Base-by-base conservation (phyloP, 1,284 basidiomycete genomes). In the Ustilago sp. region DNA sequence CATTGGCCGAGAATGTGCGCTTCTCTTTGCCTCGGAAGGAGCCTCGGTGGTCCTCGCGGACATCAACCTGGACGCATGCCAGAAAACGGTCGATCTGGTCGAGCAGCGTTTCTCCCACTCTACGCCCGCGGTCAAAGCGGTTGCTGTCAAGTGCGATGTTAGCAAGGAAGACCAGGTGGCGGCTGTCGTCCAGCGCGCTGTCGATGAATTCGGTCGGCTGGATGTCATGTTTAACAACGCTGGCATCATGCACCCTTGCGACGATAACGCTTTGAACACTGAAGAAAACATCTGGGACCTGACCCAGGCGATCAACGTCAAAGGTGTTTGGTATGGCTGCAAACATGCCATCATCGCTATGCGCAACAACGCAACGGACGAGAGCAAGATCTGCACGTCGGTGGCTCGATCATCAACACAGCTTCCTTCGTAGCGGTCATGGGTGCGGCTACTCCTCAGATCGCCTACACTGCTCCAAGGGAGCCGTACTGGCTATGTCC, bases 301-400 rank as follows among this genome's bases (percentile, higher is more conserved):
- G 32, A 82, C 84, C 6, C 94, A 95, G 91, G 89, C 91, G 72
- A 92, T 98, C 88, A 98, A 98, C 87, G 91, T 96, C 86, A 98
- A 98, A 88, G 95, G 95, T 63, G 96, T 98, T 68, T 98, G 95
- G 95, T 98, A 92, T 91, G 95, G 96, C 52, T 95, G 93, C 90
- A 77, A 98, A 87, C 92, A 98, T 85, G 95, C 94, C 8, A 95
- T 98, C 84, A 89, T 92, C 62, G 96, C 95, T 31, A 98, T 98
- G 95, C 91, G 94, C 74, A 88, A 93, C 76, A 98, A 98, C 87
- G 58, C 70, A 0, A 90, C 90, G 50, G 94, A 97, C 75, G 90
- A 90, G 74, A 87, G 89, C 64, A 94, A 92, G 87, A 93, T 7
- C 90, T 97, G 17, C 91, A 90, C 80, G 88, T 88, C 23, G 95